Base-by-base conservation (phyloP, 2,329 filamentous ascomycete species). In the Conoideocrella luteorostrata region DNA sequence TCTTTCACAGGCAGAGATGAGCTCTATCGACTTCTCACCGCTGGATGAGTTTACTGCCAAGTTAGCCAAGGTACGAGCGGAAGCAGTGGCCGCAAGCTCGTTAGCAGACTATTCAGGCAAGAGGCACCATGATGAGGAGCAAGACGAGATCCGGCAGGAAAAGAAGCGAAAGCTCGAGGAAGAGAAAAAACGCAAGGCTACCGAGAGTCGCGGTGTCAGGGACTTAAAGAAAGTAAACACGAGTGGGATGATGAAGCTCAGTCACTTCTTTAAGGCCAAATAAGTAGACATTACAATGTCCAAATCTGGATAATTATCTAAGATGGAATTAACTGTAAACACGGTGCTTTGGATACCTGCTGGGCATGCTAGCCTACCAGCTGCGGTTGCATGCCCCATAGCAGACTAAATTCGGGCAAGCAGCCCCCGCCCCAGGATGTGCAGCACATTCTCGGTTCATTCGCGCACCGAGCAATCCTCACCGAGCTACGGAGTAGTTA, bases 211-310 rank as follows among this genome's bases (percentile, higher is more conserved):
- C 22, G 90, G 80, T 1, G 80, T 96, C 1, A 83, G 82, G 59
- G 77, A 90, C 38, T 62, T 98, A 57, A 86, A 86, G 62, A 98
- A 97, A 68, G 91, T 90, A 38, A 86, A 97, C 65, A 90, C 85
- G 0, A 79, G 68, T 18, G 93, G 93, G 2, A 98, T 98, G 93
- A 93, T 86, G 75, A 98, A 97, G 71, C 78, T 98, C 77, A 95
- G 87, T 60, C 78, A 83, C 49, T 98, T 98, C 67, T 98, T 98
- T 64, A 80, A 80, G 47, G 94, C 91, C 67, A 78, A 77, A 49
- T 55, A 52, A 52, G 24, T n/a, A 30, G 37, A 38, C 7, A 18
- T 28, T 36, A 29, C 32, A 30, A 46, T 47, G n/a, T 54, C 52
- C 50, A 48, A 47, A 38, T 47, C 55, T 59, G 60, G 59, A n/a